Percentiles rank a stretch among this genome's conserved stretches.
Conservation (phyloP, 2,329 filamentous ascomycete genomes). For the Dendryphion nanum region DNA sequence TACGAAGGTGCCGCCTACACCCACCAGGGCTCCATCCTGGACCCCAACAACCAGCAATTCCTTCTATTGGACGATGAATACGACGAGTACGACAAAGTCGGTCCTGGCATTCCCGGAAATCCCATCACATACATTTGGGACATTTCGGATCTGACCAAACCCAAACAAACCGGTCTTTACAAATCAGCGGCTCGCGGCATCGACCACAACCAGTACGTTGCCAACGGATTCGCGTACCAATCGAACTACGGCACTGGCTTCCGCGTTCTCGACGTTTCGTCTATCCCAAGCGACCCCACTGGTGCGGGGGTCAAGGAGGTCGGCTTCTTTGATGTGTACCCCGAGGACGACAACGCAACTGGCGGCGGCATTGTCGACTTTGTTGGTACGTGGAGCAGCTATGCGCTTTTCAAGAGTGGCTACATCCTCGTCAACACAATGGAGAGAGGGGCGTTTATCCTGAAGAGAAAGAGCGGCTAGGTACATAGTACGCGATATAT, state of each 20-base stretch:
- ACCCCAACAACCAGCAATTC: slow-evolving; percentile 33
- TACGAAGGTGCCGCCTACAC: slow-evolving; percentile 57
- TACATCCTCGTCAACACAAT: slow-evolving; percentile 42
- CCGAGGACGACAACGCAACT: slow-evolving; percentile 41
- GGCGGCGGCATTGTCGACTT: slow-evolving; percentile 43
- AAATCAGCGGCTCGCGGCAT: slow-evolving; percentile 39
- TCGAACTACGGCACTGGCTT: slow-evolving; percentile 45
- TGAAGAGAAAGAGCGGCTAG: slow-evolving; percentile 32
- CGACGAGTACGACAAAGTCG: slow-evolving; percentile 38
- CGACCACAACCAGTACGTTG: slow-evolving; percentile 51
- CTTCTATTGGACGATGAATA: slow-evolving; percentile 35
- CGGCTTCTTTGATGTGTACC: slow-evolving; percentile 45
- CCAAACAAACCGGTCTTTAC: slow-evolving; percentile 45
- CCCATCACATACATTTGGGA: slow-evolving; percentile 43
- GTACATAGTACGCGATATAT: slow-evolving; percentile 1
- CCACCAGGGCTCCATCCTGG: slow-evolving; percentile 58
- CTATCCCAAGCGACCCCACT: slow-evolving; percentile 41
- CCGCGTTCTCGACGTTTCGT: slow-evolving; percentile 42
- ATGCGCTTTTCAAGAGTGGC: slow-evolving; percentile 41
- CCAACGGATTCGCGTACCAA: slow-evolving; percentile 43
- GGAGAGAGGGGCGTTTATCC: slow-evolving; percentile 39
- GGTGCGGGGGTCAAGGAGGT: slow-evolving; percentile 43
- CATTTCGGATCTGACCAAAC: slow-evolving; percentile 30
- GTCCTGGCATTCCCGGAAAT: slow-evolving; percentile 31
- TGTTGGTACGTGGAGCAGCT: slow-evolving; percentile 45